A percentile compares a stretch with the other conserved stretches of the same genome.
Conservation (phyloP, 352 stramenopile species). For the Phytophthora tubulina region DNA sequence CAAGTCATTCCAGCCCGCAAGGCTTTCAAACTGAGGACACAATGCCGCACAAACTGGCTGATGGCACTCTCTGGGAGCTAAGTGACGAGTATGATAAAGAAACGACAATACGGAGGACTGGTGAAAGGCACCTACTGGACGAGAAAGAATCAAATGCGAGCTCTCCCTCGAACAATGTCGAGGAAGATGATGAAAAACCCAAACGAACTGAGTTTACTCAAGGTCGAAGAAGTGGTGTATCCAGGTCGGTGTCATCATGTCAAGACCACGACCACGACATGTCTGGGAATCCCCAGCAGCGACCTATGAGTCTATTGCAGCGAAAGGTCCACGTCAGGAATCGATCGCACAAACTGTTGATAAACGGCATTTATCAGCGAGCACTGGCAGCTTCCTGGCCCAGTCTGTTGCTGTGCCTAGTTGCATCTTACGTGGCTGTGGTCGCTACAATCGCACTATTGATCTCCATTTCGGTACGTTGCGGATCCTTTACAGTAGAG, state of each 20-base stretch:
- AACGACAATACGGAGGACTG: conserved; percentile 9
- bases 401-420: conserved; percentile 48
- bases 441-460: conserved; percentile 53
- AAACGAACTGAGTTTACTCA: not conserved
- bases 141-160: conserved; percentile 32
- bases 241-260: not conserved
- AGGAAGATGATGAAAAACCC: not conserved
- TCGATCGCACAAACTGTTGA: conserved; percentile 47
- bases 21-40: conserved; percentile 2
- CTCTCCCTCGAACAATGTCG: conserved; percentile 29
- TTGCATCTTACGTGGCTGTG: conserved; percentile 49
- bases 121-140: conserved; percentile 20
- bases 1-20: not conserved
- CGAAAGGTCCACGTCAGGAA: conserved; percentile 56
- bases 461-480: conserved; percentile 56
- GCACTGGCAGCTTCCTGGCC: conserved; percentile 59
- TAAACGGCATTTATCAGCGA: conserved; percentile 63
- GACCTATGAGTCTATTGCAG: conserved; percentile 55
- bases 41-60: conserved; percentile 6
- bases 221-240: not conserved
- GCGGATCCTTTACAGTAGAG: not conserved
- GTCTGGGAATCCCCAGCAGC: conserved; percentile 18
- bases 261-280: conserved; percentile 33
- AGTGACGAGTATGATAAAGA: conserved; percentile 16
- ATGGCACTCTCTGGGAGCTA: conserved; percentile 14